These are phyloP conservation scores for Crataegus laevigata DNA, from an alignment of 306 rosid species.

Conservation along the genomic window DNA sequence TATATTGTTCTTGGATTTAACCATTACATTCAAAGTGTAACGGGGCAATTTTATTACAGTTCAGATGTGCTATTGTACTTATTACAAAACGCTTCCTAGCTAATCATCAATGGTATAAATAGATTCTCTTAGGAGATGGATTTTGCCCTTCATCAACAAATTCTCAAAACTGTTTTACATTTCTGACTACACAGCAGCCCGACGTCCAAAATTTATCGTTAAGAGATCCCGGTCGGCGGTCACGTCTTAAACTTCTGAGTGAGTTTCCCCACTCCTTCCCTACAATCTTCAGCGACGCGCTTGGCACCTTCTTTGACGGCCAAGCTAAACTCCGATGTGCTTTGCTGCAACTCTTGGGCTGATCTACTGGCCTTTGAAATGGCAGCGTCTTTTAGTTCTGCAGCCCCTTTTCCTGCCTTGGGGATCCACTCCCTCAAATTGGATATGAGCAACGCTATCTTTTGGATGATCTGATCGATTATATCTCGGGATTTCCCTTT, in stretches of 20 bases:
- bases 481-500: conserved; percentile 60
- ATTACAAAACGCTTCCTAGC: not conserved
- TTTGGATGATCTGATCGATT: conserved; percentile 47
- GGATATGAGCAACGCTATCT: conserved; percentile 44
- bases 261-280: conserved; percentile 87
- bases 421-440: conserved; percentile 53
- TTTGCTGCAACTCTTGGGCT: conserved; percentile 52
- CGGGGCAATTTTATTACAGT: not conserved
- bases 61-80: not conserved
- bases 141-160: not conserved
- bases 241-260: conserved; percentile 77
- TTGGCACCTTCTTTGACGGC: conserved; percentile 65
- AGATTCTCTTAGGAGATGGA: not conserved
- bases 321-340: conserved; percentile 47
- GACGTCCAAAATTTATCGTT: not conserved
- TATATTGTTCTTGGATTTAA: not conserved
- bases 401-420: conserved; percentile 48
- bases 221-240: conserved; percentile 24
- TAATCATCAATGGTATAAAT: not conserved
- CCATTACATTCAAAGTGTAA: not conserved
- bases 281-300: conserved; percentile 72
- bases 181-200: conserved; percentile 2
- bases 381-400: conserved; percentile 40
- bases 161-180: conserved; percentile 6
- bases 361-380: conserved; percentile 47